Evolutionary conservation across 2,329 filamentous ascomycete genomes (phyloP).

Genomic region (Exophiala oligosperma): DNA sequence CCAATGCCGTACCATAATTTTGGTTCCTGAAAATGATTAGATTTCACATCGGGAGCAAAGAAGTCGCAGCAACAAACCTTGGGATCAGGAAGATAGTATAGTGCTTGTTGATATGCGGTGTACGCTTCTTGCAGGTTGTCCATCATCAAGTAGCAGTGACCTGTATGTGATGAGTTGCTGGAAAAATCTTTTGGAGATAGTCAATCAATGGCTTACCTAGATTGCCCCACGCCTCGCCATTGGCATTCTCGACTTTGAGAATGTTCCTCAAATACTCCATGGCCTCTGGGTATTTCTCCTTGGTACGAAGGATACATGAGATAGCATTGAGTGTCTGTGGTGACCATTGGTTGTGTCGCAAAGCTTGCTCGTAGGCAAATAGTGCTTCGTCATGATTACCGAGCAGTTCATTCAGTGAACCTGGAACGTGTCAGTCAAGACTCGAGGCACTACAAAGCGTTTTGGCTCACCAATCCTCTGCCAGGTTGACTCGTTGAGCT

Average conservation of each 20-base stretch:
- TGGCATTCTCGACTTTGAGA: slow-evolving; percentile 81
- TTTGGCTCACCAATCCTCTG: slow-evolving; percentile 78
- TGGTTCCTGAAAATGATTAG: slow-evolving; percentile 64
- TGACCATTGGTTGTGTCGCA: slow-evolving; percentile 84
- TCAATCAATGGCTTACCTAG: slow-evolving; percentile 61
- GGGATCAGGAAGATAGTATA: slow-evolving; percentile 88
- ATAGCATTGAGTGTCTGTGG: slow-evolving; percentile 92
- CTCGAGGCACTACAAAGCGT: background rate
- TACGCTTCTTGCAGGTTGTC: slow-evolving; percentile 97
- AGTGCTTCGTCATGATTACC: slow-evolving; percentile 87
- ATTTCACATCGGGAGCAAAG: background rate
- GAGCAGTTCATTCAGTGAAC: slow-evolving; percentile 81
- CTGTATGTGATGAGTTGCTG: slow-evolving; percentile 45
- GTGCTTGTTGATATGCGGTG: slow-evolving; percentile 89
- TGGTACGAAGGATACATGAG: slow-evolving; percentile 83
- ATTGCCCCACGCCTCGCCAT: slow-evolving; percentile 96
- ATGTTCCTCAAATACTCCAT: slow-evolving; percentile 92
- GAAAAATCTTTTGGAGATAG: slow-evolving; percentile 26
- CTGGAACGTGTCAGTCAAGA: slow-evolving; percentile 47
- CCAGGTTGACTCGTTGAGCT: slow-evolving; percentile 87
- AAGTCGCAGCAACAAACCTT: slow-evolving; percentile 61
- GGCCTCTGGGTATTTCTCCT: slow-evolving; percentile 90
- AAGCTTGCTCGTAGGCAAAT: slow-evolving; percentile 84
- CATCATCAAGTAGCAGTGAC: slow-evolving; percentile 99
- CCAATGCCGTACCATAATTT: slow-evolving; percentile 99